These are phyloP conservation scores for Penicillium sp. DNA, from an alignment of 2,329 filamentous ascomycete genomes.

Conservation along the genomic window DNA sequence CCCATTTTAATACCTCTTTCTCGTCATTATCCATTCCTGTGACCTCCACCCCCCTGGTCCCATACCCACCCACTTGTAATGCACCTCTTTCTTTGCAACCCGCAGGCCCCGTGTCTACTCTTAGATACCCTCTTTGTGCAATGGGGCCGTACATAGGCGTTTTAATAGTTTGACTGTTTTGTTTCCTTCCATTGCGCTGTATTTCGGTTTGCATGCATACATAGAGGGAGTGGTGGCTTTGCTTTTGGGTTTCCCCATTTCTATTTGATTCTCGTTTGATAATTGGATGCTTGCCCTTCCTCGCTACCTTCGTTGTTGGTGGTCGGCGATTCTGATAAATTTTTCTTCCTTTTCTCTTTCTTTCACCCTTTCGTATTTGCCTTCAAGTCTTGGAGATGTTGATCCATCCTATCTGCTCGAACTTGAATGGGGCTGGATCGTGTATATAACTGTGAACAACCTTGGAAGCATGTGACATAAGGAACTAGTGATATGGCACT, in stretches of 20 bases:
- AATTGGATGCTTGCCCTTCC: background rate
- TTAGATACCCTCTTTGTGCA: constrained; percentile 26
- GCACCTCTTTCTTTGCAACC: constrained; percentile 4
- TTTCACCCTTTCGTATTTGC: background rate
- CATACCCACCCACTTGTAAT: constrained; percentile 11
- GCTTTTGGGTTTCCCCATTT: constrained; percentile 1
- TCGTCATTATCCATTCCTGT: background rate
- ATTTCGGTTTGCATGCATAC: constrained; percentile 18
- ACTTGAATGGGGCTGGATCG: background rate
- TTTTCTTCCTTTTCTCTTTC: background rate
- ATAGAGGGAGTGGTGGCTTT: constrained; percentile 22
- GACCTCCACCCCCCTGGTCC: constrained; percentile 9
- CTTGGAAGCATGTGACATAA: no score
- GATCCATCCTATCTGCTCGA: background rate
- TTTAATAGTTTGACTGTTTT: constrained; percentile 6
- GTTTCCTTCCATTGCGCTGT: constrained; percentile 4
- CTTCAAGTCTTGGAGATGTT: background rate
- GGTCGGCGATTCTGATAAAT: background rate
- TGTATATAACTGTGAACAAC: no score
- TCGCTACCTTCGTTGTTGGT: background rate
- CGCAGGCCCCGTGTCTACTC: constrained; percentile 11
- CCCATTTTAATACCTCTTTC: background rate
- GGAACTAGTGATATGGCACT: background rate
- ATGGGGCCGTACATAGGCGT: constrained; percentile 24
- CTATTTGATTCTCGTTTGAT: constrained; percentile 3